These are phyloP conservation scores for Chalciporus chontae DNA, from an alignment of 768 basidiomycete species.

Conservation along the genomic window DNA sequence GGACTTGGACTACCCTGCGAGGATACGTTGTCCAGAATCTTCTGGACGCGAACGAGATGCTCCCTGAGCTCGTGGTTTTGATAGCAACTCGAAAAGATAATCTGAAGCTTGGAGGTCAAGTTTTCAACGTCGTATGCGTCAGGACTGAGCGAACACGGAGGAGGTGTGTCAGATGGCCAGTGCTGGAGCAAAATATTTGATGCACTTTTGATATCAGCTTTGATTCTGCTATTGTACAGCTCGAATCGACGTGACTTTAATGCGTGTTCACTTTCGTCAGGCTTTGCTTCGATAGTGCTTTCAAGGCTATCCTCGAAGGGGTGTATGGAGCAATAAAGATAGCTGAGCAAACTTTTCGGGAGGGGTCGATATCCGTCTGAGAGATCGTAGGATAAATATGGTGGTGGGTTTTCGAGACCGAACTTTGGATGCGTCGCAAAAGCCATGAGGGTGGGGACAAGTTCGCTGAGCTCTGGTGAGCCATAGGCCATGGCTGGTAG, in stretches of 20 bases:
- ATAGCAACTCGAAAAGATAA: slow-evolving; percentile 14
- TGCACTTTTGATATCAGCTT: background rate
- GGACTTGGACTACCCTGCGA: background rate
- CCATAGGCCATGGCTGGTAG: slow-evolving; percentile 30
- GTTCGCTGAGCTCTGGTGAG: slow-evolving; percentile 7
- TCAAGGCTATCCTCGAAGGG: slow-evolving; percentile 9
- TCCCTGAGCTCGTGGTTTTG: slow-evolving; percentile 8
- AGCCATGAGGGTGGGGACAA: slow-evolving; percentile 29
- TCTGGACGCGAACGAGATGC: slow-evolving; percentile 12
- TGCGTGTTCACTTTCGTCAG: background rate
- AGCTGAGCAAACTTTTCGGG: background rate
- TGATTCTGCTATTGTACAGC: background rate
- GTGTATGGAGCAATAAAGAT: background rate
- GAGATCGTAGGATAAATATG: slow-evolving; percentile 4
- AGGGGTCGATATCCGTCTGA: slow-evolving; percentile 6
- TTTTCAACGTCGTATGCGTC: slow-evolving; percentile 1
- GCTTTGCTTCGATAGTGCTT: background rate
- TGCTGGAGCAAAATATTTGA: background rate
- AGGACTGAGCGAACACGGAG: background rate
- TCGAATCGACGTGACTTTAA: background rate
- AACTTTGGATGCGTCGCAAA: slow-evolving; percentile 19
- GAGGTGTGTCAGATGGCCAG: slow-evolving; percentile 16
- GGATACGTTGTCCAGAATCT: slow-evolving; percentile 1
- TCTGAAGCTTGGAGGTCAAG: background rate
- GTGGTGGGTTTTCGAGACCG: slow-evolving; percentile 5